Evolutionary conservation across 2,329 filamentous ascomycete genomes (phyloP), one percentile per base, ranked within the genome.

Genomic region (Cladosporium sp.): DNA sequence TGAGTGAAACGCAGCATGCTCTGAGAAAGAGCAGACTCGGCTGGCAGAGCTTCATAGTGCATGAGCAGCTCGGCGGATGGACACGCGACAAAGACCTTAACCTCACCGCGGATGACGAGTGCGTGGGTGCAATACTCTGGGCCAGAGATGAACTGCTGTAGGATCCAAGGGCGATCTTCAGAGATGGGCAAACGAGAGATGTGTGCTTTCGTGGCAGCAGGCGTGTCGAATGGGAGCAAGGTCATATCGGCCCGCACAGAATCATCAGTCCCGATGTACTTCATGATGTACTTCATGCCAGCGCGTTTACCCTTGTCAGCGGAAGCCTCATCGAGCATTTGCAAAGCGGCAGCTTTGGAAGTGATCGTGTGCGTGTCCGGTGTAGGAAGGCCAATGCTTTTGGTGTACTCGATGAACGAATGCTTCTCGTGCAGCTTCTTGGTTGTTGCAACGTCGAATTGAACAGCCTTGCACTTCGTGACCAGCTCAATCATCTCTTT

Each of bases 91-190:
- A 93, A 92, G 0, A 85, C 85, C 59, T 84, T 84, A 18, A 93
- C 84, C 37, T 83, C 76, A 1, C 90, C 90, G 0, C 80, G 78
- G n/a, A 92, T 80, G 4, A 93, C 78, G 2, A 93, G 80, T 0
- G 89, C 79, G 70, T 93, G 90, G 0, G 90, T 91, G 76, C 88
- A 91, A 73, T 88, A 92, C 74, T 92, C 89, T 0, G 82, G 80
- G 0, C 86, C 84, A 0, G 83, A 81, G 67, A 91, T 85, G 74
- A 84, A 91, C 72, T 92, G 86, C 72, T 93, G 89, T 28, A 92
- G 74, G 66, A 92, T 82, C 83, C 88, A 91, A 0, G 89, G 85
- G 2, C 81, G 79, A 0, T 82, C 73, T 14, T 80, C 75, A 2
- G 85, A 85, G 50, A 89, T 85, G 1, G 74, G 78, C 16, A 92